These are phyloP conservation scores for Xylaria scruposa DNA, from an alignment of 495 filamentous ascomycete genomes.

Conservation along the genomic window DNA sequence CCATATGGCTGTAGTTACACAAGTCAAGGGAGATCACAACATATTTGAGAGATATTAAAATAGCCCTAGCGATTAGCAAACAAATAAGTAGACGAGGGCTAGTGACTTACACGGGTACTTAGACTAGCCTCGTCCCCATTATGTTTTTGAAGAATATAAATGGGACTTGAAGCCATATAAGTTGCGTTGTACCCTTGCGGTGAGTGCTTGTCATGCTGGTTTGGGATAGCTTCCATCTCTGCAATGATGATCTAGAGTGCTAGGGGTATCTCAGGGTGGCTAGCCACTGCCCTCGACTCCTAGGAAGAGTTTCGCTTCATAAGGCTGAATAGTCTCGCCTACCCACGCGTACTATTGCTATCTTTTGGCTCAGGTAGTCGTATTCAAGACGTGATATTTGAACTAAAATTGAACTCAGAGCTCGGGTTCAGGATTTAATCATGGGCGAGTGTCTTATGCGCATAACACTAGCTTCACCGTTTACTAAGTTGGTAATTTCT, in stretches of 20 bases:
- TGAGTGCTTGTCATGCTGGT: not conserved
- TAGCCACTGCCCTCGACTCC: not conserved
- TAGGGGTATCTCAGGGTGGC: not conserved
- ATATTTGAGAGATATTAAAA: not conserved
- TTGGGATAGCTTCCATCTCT: not conserved
- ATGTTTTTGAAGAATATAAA: not conserved
- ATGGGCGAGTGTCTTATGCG: not conserved
- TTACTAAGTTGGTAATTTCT: not conserved
- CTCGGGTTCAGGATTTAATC: not conserved
- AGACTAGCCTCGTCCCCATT: not conserved
- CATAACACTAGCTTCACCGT: not conserved
- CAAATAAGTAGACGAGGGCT: not conserved
- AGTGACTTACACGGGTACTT: not conserved
- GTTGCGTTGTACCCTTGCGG: not conserved
- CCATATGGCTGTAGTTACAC: not conserved
- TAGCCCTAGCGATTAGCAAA: not conserved
- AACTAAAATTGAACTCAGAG: not conserved
- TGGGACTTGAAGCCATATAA: not conserved
- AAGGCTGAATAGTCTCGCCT: not conserved
- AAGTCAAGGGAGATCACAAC: not conserved
- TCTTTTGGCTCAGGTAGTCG: not conserved
- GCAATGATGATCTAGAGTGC: not conserved
- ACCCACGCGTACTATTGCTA: not conserved
- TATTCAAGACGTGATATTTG: not conserved
- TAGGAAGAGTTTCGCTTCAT: not conserved